Percentiles rank a stretch among this genome's conserved stretches.
phyloP scores from a whole-genome alignment of 768 basidiomycete genomes.

The Boletus rufocinnamomeus region DNA sequence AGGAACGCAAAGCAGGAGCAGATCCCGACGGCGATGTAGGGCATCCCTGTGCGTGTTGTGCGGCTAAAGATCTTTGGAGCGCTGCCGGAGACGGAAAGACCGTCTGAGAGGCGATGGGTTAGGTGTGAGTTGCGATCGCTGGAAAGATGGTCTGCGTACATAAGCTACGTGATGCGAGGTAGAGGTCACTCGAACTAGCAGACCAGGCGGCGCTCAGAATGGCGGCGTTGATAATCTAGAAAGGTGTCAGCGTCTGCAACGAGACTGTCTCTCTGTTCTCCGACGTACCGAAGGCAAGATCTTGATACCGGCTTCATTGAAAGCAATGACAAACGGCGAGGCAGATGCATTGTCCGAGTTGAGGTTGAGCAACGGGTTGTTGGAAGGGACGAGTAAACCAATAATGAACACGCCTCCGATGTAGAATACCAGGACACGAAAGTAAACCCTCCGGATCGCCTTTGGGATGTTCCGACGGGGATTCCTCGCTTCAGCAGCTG shows the following conservation, averaged over 20 bases:
- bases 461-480: slow-evolving; percentile 47
- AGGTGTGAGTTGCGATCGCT: neutral
- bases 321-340: slow-evolving; percentile 62
- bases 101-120: slow-evolving; percentile 42
- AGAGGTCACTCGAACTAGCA: slow-evolving; percentile 43
- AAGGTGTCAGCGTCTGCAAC: neutral
- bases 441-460: slow-evolving; percentile 48
- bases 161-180: slow-evolving; percentile 40
- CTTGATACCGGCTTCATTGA: slow-evolving; percentile 56
- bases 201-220: slow-evolving; percentile 50
- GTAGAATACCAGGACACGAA: slow-evolving; percentile 40
- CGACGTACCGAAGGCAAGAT: slow-evolving; percentile 48
- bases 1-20: slow-evolving; percentile 38
- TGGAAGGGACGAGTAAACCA: slow-evolving; percentile 51
- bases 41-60: slow-evolving; percentile 43
- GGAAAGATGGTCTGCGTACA: slow-evolving; percentile 25
- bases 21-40: slow-evolving; percentile 41
- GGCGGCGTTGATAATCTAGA: slow-evolving; percentile 39
- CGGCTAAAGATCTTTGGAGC: slow-evolving; percentile 54
- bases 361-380: slow-evolving; percentile 43
- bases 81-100: slow-evolving; percentile 52
- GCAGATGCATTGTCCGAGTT: slow-evolving; percentile 42
- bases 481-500: slow-evolving; percentile 53
- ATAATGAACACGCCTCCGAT: slow-evolving; percentile 47
- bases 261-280: neutral